Conservation (phyloP, 495 filamentous ascomycete genomes). For the Neurospora sp. region DNA sequence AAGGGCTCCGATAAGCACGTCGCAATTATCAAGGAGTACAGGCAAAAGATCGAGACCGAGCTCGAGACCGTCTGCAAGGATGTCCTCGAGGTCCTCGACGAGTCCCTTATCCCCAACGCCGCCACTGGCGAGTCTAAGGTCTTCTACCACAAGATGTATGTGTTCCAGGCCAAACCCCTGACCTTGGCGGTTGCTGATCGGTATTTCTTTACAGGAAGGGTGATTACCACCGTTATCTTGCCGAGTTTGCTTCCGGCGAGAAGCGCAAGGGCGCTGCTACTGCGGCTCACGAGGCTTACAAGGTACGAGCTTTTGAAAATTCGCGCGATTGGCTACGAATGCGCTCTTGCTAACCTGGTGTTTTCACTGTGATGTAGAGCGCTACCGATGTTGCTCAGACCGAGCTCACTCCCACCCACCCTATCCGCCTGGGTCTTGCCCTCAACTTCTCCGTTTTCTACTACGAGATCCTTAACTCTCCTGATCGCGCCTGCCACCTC, state of each 20-base stretch:
- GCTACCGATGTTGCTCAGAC: conserved; percentile 97
- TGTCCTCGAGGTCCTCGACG: conserved; percentile 91
- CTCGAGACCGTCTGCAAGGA: conserved; percentile 98
- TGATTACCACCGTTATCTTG: conserved; percentile 99
- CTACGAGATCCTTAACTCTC: conserved; percentile 99
- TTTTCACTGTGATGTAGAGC: conserved; percentile 45
- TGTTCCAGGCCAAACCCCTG: conserved; percentile 12
- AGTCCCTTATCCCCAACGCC: conserved; percentile 93
- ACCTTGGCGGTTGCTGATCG: neutral
- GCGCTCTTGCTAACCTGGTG: conserved; percentile 2
- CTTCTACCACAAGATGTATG: conserved; percentile 99
- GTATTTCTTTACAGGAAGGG: conserved; percentile 68
- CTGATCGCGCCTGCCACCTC: conserved; percentile 95
- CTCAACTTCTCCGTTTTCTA: conserved; percentile 99
- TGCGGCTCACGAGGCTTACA: conserved; percentile 97
- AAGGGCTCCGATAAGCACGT: conserved; percentile 99
- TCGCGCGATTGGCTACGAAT: neutral
- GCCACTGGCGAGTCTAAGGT: conserved; percentile 99
- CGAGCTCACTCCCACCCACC: conserved; percentile 95
- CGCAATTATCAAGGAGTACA: conserved; percentile 90
- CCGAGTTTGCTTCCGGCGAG: conserved; percentile 96
- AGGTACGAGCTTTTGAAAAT: conserved; percentile 46
- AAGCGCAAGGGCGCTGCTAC: conserved; percentile 98
- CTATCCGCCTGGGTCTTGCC: conserved; percentile 94
- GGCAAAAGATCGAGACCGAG: conserved; percentile 97